A percentile compares a stretch with the other conserved stretches of the same genome.
Conservation (phyloP, 1,139 yeast species). For the Yamadazyma sp. region DNA sequence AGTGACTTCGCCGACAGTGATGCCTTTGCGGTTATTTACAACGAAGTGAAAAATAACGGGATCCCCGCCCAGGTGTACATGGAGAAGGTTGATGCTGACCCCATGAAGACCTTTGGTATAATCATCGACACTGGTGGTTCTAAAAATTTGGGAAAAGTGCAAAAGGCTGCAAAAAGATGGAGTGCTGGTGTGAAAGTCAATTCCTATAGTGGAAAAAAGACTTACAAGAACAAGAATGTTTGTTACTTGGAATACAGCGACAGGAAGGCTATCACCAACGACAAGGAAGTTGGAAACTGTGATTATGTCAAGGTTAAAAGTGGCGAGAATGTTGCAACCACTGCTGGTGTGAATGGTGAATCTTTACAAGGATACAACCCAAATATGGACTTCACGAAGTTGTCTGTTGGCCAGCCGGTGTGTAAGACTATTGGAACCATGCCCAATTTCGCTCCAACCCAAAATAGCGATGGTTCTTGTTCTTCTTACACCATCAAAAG, state of each 20-base stretch:
- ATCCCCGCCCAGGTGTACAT: slow-evolving; percentile 14
- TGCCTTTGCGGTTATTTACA: slow-evolving; percentile 11
- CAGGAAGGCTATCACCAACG: slow-evolving; percentile 9
- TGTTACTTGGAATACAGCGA: slow-evolving; percentile 8
- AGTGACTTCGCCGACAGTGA: slow-evolving; percentile 14
- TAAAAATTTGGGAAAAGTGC: slow-evolving; percentile 9
- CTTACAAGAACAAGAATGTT: slow-evolving; percentile 5
- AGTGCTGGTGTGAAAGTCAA: slow-evolving; percentile 13
- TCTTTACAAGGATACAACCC: slow-evolving; percentile 16
- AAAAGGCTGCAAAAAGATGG: slow-evolving; percentile 17
- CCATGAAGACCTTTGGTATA: slow-evolving; percentile 15
- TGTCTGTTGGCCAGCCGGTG: slow-evolving; percentile 12
- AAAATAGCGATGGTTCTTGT: slow-evolving; percentile 14
- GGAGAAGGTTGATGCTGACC: slow-evolving; percentile 14
- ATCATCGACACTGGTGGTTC: slow-evolving; percentile 11
- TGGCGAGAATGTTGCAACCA: slow-evolving; percentile 3
- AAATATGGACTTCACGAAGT: slow-evolving; percentile 9
- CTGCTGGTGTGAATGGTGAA: slow-evolving; percentile 14
- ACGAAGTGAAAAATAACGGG: slow-evolving; percentile 15
- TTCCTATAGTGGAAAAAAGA: slow-evolving; percentile 11
- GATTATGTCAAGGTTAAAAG: slow-evolving; percentile 5
- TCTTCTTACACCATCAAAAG: slow-evolving; percentile 8
- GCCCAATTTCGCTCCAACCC: slow-evolving; percentile 9
- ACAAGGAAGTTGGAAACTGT: slow-evolving; percentile 12
- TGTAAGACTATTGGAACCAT: slow-evolving; percentile 13